Conservation (phyloP, 2,329 filamentous ascomycete species). For the Coniochaeta sp. region DNA sequence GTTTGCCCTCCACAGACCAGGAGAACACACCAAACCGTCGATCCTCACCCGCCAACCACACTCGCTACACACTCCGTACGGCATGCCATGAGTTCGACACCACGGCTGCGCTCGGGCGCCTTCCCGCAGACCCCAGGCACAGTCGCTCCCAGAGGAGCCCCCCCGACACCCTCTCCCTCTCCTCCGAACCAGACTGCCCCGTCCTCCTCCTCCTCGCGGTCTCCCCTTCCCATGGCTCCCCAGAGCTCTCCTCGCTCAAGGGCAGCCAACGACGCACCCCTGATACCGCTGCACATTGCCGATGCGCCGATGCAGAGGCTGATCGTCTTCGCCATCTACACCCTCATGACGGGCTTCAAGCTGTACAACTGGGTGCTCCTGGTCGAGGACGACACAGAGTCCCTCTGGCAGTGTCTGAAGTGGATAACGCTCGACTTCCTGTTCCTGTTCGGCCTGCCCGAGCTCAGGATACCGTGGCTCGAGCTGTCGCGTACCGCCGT, state of each 20-base stretch:
- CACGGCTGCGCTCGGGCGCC: conserved; percentile 16
- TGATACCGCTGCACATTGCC: conserved; percentile 74
- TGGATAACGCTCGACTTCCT: conserved; percentile 83
- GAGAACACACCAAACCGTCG: background rate
- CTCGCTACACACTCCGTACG: background rate
- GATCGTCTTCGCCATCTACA: conserved; percentile 76
- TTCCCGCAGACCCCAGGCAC: conserved; percentile 16
- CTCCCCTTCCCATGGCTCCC: conserved; percentile 3
- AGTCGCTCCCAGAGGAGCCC: conserved; percentile 8
- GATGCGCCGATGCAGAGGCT: conserved; percentile 88
- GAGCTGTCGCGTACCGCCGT: conserved; percentile 77
- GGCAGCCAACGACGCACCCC: conserved; percentile 40
- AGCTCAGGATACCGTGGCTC: conserved; percentile 90
- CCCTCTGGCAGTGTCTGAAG: conserved; percentile 88
- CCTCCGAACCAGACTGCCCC: background rate
- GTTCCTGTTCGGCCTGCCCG: conserved; percentile 81
- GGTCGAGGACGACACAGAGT: conserved; percentile 75
- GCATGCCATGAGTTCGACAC: conserved; percentile 18
- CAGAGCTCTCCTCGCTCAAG: conserved; percentile 39
- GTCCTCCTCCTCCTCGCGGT: background rate
- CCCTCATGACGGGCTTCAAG: conserved; percentile 70
- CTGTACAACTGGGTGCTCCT: conserved; percentile 78
- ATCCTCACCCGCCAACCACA: background rate
- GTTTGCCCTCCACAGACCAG: background rate
- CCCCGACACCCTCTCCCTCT: conserved; percentile 11